Evolutionary conservation across 768 basidiomycete genomes (phyloP), one percentile per base, ranked within the genome.

Genomic region (Boletus tomentosulus): DNA sequence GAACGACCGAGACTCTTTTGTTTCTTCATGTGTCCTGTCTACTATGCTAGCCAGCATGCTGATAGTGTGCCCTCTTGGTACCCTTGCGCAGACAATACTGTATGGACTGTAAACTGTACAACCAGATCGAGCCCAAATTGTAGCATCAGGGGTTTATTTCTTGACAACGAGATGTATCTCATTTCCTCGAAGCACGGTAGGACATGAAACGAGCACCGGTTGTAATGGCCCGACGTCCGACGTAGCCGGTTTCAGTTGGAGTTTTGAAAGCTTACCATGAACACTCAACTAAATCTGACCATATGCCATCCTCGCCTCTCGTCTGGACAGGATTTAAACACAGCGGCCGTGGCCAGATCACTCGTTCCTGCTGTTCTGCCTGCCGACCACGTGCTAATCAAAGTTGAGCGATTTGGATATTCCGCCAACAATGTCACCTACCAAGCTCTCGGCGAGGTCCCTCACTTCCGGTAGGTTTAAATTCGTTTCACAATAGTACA

Each of bases 391-490:
- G 73, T 85, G 38, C 61, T 85, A 15, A 72, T 86, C 53, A 73
- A 72, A 50, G 78, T 87, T 4, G 84, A 86, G 52, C 77, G 81
- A 16, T 87, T 87, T 62, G 86, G 86, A 4, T 87, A 83, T 65
- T 85, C 84, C 28, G 78, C 85, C 39, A 87, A 87, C 64, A 87
- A 87, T 59, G 57, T 87, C 19, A 85, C 86, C 15, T 87, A 87
- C 63, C 84, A 87, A 60, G 76, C 79, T 8, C 68, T 76, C 10
- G 75, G 75, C n/a, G 75, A 76, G 46, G 66, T 62, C 31, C 65
- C 73, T 25, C 71, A 76, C 54, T 77, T 76, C 50, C 63, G 71
- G 74, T 76, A 42, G 31, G 62, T 50, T 19, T 41, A 2, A 28
- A 25, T 47, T 37, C 22, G 12, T 33, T 47, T 28, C 8, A 3